phyloP scores from a whole-genome alignment of 2,329 filamentous ascomycete species.

The Diaporthe destruens region DNA sequence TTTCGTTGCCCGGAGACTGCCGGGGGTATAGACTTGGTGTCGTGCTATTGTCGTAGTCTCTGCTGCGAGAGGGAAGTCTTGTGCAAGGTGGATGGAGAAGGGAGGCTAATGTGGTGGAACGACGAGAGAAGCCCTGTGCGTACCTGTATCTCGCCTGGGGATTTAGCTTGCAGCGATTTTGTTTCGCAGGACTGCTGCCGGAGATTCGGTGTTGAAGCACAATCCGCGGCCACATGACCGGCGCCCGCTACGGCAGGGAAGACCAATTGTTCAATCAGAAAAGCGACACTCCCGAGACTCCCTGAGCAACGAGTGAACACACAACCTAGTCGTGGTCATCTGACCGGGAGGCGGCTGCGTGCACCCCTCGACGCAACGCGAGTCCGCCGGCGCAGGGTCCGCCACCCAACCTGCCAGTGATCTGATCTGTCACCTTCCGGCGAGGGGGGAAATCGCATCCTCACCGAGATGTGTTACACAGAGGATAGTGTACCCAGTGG shows the following conservation, averaged over 20 bases:
- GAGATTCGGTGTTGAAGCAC: slow-evolving; percentile 3
- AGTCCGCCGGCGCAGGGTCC: slow-evolving; percentile 20
- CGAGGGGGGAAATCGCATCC: slow-evolving; percentile 13
- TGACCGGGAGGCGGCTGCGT: slow-evolving; percentile 32
- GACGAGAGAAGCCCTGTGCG: slow-evolving; percentile 24
- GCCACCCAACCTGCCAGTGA: slow-evolving; percentile 29
- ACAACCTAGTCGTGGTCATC: neutral
- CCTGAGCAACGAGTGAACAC: slow-evolving; percentile 1
- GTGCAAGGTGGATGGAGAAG: neutral
- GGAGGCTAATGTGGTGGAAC: slow-evolving; percentile 22
- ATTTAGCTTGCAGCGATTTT: neutral
- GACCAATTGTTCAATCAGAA: slow-evolving; percentile 24
- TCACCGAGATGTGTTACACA: slow-evolving; percentile 27
- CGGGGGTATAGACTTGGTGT: slow-evolving; percentile 3
- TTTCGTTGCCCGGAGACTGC: slow-evolving; percentile 6
- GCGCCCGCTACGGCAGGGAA: neutral
- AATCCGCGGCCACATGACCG: slow-evolving; percentile 27
- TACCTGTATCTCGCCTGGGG: neutral
- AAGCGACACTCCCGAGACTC: neutral
- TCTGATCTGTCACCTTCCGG: slow-evolving; percentile 32
- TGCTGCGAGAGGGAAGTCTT: neutral
- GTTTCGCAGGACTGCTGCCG: slow-evolving; percentile 25
- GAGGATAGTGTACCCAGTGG: slow-evolving; percentile 27
- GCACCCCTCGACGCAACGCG: slow-evolving; percentile 18
- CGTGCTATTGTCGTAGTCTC: neutral